These are phyloP conservation scores for Fraxinus sp. DNA, from an alignment of 305 asterid species.

Conservation along the genomic window DNA sequence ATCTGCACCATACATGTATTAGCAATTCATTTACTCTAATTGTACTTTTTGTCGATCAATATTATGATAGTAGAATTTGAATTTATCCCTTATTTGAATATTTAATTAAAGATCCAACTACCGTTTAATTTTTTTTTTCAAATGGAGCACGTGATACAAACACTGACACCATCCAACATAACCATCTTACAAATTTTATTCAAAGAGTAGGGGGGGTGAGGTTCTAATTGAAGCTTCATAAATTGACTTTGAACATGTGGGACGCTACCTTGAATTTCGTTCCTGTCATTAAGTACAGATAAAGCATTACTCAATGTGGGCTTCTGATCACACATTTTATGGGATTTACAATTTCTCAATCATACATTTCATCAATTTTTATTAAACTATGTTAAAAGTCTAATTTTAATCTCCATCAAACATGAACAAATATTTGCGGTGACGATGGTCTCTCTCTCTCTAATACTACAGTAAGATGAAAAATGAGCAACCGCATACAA, in stretches of 20 bases:
- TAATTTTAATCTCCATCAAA: too few relatives aligned
- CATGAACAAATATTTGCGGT: background rate
- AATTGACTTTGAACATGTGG: slow-evolving; percentile 29
- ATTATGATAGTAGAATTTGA: background rate
- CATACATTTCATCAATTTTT: background rate
- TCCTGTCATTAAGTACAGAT: background rate
- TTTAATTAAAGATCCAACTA: background rate
- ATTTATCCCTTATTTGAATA: background rate
- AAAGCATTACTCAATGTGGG: background rate
- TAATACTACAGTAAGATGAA: background rate
- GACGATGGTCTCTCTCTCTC: background rate
- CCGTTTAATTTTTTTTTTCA: slow-evolving; percentile 24
- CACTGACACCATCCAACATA: slow-evolving; percentile 22
- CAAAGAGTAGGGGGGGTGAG: background rate
- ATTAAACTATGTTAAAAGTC: too few relatives aligned
- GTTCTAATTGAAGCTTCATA: slow-evolving; percentile 17
- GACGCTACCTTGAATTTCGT: slow-evolving; percentile 26
- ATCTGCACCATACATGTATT: background rate
- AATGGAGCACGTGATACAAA: slow-evolving; percentile 39
- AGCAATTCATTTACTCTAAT: background rate
- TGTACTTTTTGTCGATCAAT: background rate
- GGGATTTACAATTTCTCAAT: too few relatives aligned
- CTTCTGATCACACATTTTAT: too few relatives aligned
- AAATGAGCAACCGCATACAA: background rate
- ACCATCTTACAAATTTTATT: background rate